Evolutionary conservation across 1,284 basidiomycete species (phyloP).

Genomic region (Papiliotrema fonsecae): DNA sequence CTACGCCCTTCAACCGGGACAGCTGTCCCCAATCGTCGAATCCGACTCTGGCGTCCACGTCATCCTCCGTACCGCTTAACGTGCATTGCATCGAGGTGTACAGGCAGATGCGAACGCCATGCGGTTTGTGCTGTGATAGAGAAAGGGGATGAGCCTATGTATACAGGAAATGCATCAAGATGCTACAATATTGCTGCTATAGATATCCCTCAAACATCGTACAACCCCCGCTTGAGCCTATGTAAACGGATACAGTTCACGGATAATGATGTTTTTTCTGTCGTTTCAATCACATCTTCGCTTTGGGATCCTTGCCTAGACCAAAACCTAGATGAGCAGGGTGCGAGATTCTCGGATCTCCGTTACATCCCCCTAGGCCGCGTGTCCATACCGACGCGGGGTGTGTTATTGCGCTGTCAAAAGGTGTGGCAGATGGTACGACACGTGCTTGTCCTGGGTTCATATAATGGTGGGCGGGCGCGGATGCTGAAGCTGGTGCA

Average conservation of each 20-base stretch:
- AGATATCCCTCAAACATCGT: not conserved
- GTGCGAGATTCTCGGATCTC: conserved; percentile 23
- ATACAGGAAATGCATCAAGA: not conserved
- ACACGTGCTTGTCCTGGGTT: no score
- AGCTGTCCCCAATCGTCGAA: conserved; percentile 80
- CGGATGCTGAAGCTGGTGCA: no score
- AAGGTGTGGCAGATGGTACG: conserved; percentile 2
- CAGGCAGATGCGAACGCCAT: not conserved
- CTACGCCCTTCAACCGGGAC: conserved; percentile 70
- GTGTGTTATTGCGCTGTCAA: conserved; percentile 15
- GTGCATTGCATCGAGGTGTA: not conserved
- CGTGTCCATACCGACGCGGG: conserved; percentile 10
- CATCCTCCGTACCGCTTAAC: conserved; percentile 79
- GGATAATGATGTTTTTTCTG: not conserved
- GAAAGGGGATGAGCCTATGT: not conserved
- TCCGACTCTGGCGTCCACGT: conserved; percentile 97
- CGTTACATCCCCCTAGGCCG: not conserved
- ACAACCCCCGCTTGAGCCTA: not conserved
- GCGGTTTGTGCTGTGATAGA: not conserved
- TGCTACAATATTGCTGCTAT: not conserved
- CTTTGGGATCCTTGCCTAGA: not conserved
- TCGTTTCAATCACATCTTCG: conserved; percentile 2
- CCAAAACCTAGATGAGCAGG: conserved; percentile 19
- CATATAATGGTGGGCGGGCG: no score
- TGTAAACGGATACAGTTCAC: not conserved